Evolutionary conservation across 2,329 filamentous ascomycete species (phyloP).

Genomic region (Monilinia polystroma): DNA sequence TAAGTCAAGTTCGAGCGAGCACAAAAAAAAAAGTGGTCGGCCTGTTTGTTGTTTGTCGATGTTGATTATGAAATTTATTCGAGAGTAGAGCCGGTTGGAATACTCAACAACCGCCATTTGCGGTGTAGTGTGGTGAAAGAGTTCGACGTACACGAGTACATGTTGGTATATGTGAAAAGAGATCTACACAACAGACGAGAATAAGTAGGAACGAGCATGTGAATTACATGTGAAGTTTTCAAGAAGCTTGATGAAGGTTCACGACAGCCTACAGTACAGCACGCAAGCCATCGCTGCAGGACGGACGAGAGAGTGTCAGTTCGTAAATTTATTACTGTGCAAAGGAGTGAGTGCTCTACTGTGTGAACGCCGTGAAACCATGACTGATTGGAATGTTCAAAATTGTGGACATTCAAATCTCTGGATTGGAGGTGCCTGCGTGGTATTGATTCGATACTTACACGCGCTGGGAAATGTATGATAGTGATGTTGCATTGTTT

Average conservation of each 20-base stretch:
- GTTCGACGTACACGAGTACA: neutral
- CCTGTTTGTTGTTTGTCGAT: conserved; percentile 3
- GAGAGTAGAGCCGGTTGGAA: neutral
- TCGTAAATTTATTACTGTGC: neutral
- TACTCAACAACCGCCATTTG: conserved; percentile 10
- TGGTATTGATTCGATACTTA: conserved; percentile 14
- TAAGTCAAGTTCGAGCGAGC: neutral
- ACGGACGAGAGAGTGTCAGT: conserved; percentile 4
- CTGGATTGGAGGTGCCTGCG: conserved; percentile 1
- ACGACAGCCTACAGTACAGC: conserved; percentile 3
- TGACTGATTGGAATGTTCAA: neutral
- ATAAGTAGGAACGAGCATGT: neutral
- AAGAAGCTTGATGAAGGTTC: neutral
- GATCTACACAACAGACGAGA: conserved; percentile 1
- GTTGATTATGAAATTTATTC: conserved; percentile 6
- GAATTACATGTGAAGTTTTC: conserved; percentile 7
- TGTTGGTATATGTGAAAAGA: neutral
- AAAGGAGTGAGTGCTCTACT: too few species aligned
- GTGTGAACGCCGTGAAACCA: neutral
- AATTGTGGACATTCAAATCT: neutral
- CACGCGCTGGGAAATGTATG: conserved; percentile 14
- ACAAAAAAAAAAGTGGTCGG: conserved; percentile 2
- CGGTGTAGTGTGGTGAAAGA: neutral
- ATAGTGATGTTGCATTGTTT: conserved; percentile 11
- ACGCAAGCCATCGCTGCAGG: conserved; percentile 2